Evolutionary conservation across 2,329 filamentous ascomycete genomes (phyloP).

Genomic region (Colletotrichum lupini): DNA sequence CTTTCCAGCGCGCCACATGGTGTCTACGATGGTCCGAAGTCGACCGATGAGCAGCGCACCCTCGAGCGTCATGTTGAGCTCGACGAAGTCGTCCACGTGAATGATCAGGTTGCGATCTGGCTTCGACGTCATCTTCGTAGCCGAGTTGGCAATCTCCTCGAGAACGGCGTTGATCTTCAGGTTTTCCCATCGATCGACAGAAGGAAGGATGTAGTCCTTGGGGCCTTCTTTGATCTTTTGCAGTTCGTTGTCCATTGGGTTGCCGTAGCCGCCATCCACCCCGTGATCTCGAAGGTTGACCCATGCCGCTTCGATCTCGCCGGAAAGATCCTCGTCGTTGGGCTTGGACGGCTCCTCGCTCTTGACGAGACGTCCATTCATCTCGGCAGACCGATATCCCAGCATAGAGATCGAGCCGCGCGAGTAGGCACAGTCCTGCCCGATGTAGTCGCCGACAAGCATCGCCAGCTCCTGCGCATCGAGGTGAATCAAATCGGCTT

Average conservation of each 20-base stretch:
- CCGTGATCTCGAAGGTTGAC: constrained; percentile 37
- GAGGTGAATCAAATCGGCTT: constrained; percentile 75
- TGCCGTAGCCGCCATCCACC: constrained; percentile 39
- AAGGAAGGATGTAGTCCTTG: constrained; percentile 43
- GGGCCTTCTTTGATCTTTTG: constrained; percentile 52
- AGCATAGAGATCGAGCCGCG: constrained; percentile 63
- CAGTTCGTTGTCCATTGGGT: constrained; percentile 56
- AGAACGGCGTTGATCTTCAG: constrained; percentile 69
- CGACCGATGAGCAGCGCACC: constrained; percentile 76
- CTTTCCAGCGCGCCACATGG: constrained; percentile 76
- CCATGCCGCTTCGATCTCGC: constrained; percentile 41
- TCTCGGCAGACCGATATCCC: constrained; percentile 66
- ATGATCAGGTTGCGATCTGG: constrained; percentile 70
- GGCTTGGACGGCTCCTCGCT: constrained; percentile 54
- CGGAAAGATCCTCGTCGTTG: constrained; percentile 45
- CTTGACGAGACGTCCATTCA: constrained; percentile 64
- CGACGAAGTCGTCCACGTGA: constrained; percentile 83
- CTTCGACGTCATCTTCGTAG: constrained; percentile 7
- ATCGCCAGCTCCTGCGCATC: constrained; percentile 77
- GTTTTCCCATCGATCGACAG: constrained; percentile 68
- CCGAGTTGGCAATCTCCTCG: constrained; percentile 57
- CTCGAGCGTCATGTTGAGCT: constrained; percentile 76
- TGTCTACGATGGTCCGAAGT: constrained; percentile 78
- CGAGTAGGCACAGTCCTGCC: constrained; percentile 64
- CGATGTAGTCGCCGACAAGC: constrained; percentile 76